Evolutionary conservation across 2,329 filamentous ascomycete genomes (phyloP).

Genomic region (Hansfordia pulvinata): DNA sequence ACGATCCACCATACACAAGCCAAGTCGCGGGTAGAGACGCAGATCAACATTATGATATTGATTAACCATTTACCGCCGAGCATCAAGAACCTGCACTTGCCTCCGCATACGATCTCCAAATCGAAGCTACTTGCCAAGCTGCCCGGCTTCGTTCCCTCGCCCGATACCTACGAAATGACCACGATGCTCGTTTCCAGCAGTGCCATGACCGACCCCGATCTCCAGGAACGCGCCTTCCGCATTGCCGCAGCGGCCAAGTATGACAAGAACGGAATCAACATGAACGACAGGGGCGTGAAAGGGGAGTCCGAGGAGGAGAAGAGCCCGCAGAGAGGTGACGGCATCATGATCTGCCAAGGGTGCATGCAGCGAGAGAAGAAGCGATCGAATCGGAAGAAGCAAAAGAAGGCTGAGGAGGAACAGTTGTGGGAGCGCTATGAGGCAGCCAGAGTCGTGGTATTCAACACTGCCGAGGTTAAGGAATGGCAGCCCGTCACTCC

Average conservation of each 20-base stretch:
- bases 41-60: conserved; percentile 78
- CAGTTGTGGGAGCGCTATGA: conserved; percentile 75
- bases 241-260: conserved; percentile 32
- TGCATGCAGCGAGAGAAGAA: conserved; percentile 89
- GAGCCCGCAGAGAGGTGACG: conserved; percentile 76
- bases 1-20: conserved; percentile 55
- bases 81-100: conserved; percentile 72
- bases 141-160: conserved; percentile 47
- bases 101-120: conserved; percentile 84
- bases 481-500: conserved; percentile 59
- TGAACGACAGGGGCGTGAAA: conserved; percentile 12
- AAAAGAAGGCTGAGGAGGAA: conserved; percentile 86
- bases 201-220: conserved; percentile 64
- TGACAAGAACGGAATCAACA: conserved; percentile 11
- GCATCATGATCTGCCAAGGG: conserved; percentile 82
- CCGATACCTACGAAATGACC: conserved; percentile 67
- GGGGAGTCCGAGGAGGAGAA: conserved; percentile 43
- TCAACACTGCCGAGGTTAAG: conserved; percentile 79
- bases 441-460: conserved; percentile 71
- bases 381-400: conserved; percentile 80
- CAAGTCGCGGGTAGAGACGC: conserved; percentile 92
- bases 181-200: conserved; percentile 84
- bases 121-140: conserved; percentile 78
- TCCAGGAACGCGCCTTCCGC: conserved; percentile 53
- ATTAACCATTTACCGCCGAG: conserved; percentile 62